Base-by-base conservation (phyloP, 148 eudicot genomes). In the Silene conica region DNA sequence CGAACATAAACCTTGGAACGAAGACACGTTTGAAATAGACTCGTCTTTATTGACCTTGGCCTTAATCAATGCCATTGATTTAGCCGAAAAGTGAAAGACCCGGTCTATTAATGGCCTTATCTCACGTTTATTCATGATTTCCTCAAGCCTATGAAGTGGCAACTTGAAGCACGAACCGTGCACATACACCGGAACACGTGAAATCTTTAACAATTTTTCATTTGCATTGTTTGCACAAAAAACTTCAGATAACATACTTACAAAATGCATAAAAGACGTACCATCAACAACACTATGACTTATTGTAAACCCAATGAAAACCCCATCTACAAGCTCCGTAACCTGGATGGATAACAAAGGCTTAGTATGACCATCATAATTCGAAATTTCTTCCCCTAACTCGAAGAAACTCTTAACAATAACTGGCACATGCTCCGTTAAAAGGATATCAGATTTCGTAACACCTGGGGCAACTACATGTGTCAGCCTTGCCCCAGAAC, bases 281-380 rank as follows among this genome's bases (percentile, higher is more conserved):
- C 89, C 96, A 48, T 91, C 96, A 0, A 64, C 77, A 4, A 84
- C 83, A 22, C 87, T 67, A 62, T 90, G 92, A 67, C 84, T 90
- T 20, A 86, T 83, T 22, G 87, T 13, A 71, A 82, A 80, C 0
- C 90, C 92, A 3, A 88, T 69, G 81, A 88, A 90, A n/a, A 90
- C 72, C 0, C 87, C 93, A 72, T 89, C 91, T 5, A 65, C 50
- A 7, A 91, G 82, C 65, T 87, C 89, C 0, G 93, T 91, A 5
- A 89, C 85, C 69, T 89, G 93, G 3, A 89, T 76, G 3, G 87
- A 83, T 5, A 85, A 21, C 13, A 89, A 46, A 0, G 96, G 83
- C 7, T 62, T 74, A 23, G 61, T 75, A 65, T 87, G 89, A 12
- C 93, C 87, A 6, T 78, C 87, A 60, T 81, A 77, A 75, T 84